Evolutionary conservation across 1,139 yeast species (phyloP).

Genomic region (Wickerhamiella pararugosa): DNA sequence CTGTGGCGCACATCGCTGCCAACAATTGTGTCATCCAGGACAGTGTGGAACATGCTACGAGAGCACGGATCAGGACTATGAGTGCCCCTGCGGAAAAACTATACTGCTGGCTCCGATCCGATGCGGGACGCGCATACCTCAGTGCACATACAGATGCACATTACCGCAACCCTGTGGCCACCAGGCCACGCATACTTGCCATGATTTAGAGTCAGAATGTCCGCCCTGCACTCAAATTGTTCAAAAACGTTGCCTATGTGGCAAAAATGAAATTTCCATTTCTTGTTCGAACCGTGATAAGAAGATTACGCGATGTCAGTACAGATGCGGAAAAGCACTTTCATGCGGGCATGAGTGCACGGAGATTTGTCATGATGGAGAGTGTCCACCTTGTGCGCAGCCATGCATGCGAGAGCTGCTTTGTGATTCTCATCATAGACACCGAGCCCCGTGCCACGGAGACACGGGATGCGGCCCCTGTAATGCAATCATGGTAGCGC

Average conservation of each 20-base stretch:
- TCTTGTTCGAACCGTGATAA: background rate
- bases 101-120: slow-evolving; percentile 13
- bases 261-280: slow-evolving; percentile 8
- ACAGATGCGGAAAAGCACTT: slow-evolving; percentile 9
- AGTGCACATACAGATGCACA: slow-evolving; percentile 10
- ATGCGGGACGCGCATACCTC: slow-evolving; percentile 12
- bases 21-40: slow-evolving; percentile 12
- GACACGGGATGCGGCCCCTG: slow-evolving; percentile 10
- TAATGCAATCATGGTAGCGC: slow-evolving; percentile 4
- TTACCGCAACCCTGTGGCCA: slow-evolving; percentile 13
- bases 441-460: slow-evolving; percentile 9
- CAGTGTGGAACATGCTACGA: slow-evolving; percentile 12
- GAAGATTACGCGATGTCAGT: slow-evolving; percentile 4
- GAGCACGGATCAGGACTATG: slow-evolving; percentile 12
- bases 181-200: slow-evolving; percentile 12
- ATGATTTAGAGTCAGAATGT: slow-evolving; percentile 9
- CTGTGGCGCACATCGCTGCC: slow-evolving; percentile 13
- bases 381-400: slow-evolving; percentile 11
- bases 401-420: slow-evolving; percentile 6
- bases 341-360: slow-evolving; percentile 15
- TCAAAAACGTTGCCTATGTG: slow-evolving; percentile 10
- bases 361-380: slow-evolving; percentile 11
- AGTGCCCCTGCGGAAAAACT: slow-evolving; percentile 14
- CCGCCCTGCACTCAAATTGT: slow-evolving; percentile 10
- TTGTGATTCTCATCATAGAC: slow-evolving; percentile 7